These are phyloP conservation scores for Inga laurina DNA, from an alignment of 306 rosid genomes.

Conservation along the genomic window DNA sequence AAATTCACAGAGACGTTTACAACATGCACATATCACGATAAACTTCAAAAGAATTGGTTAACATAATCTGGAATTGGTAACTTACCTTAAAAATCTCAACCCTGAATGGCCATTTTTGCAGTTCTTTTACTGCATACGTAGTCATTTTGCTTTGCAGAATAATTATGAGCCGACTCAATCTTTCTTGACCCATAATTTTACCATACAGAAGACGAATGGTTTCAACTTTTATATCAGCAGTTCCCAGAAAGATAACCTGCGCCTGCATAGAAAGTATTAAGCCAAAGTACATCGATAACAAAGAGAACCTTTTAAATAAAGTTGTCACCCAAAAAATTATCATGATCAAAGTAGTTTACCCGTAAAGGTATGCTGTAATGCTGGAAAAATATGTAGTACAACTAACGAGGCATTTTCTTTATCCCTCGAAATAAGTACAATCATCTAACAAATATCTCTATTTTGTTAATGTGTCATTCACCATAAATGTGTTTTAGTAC, in stretches of 20 bases:
- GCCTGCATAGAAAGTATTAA: slow-evolving; percentile 36
- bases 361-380: neutral
- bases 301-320: neutral
- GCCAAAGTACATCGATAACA: slow-evolving; percentile 1
- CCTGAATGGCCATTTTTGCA: slow-evolving; percentile 28
- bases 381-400: neutral
- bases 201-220: neutral
- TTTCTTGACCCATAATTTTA: slow-evolving; percentile 33
- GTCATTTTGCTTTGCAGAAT: slow-evolving; percentile 51
- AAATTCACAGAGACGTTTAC: neutral
- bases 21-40: neutral
- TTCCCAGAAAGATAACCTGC: slow-evolving; percentile 46
- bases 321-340: neutral
- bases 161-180: slow-evolving; percentile 37
- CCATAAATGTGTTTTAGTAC: neutral
- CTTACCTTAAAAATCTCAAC: slow-evolving; percentile 52
- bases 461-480: neutral
- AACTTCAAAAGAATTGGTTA: neutral
- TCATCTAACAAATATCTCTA: neutral
- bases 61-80: neutral
- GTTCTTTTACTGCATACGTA: slow-evolving; percentile 30
- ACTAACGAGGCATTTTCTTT: neutral
- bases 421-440: neutral
- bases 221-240: slow-evolving; percentile 28
- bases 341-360: neutral